phyloP scores from a whole-genome alignment of 805 yeast genomes.

The Candida oleophila region DNA sequence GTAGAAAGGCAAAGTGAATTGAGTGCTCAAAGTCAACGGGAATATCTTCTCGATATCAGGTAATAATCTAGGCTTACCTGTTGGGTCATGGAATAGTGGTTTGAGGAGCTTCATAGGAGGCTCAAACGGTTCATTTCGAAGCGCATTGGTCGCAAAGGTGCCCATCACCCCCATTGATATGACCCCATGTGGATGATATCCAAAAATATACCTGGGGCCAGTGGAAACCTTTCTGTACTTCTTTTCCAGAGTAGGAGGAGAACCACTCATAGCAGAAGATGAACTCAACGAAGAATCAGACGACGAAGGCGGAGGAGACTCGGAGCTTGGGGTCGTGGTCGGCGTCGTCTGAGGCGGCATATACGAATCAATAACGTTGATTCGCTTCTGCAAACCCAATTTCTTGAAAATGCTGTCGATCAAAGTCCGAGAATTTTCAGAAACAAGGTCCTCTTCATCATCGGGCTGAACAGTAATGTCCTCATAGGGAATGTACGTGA shows the following conservation, averaged over 20 bases:
- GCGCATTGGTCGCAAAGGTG: constrained; percentile 61
- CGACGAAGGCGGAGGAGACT: constrained; percentile 7
- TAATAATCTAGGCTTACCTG: constrained; percentile 61
- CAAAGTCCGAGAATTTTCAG: constrained; percentile 34
- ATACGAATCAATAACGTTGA: constrained; percentile 25
- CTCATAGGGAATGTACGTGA: constrained; percentile 36
- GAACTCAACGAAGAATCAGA: background rate
- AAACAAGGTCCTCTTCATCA: constrained; percentile 42
- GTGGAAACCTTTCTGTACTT: constrained; percentile 32
- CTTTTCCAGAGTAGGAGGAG: constrained; percentile 4
- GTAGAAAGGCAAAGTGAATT: constrained; percentile 80
- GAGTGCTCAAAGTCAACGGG: constrained; percentile 76
- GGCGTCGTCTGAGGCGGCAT: constrained; percentile 7
- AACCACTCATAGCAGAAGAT: constrained; percentile 4
- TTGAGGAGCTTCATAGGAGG: constrained; percentile 33
- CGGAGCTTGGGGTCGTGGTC: constrained; percentile 5
- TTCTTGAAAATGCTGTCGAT: constrained; percentile 35
- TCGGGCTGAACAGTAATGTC: constrained; percentile 20
- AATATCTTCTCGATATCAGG: constrained; percentile 81
- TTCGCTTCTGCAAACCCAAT: constrained; percentile 36
- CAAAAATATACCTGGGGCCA: constrained; percentile 82
- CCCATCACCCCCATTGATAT: constrained; percentile 91
- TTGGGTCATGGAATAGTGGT: constrained; percentile 59
- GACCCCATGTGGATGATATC: constrained; percentile 96
- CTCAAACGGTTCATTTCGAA: constrained; percentile 42